These are phyloP conservation scores for Tillandsia fasciculata DNA, from an alignment of 176 grass and related monocot species.

Conservation along the genomic window DNA sequence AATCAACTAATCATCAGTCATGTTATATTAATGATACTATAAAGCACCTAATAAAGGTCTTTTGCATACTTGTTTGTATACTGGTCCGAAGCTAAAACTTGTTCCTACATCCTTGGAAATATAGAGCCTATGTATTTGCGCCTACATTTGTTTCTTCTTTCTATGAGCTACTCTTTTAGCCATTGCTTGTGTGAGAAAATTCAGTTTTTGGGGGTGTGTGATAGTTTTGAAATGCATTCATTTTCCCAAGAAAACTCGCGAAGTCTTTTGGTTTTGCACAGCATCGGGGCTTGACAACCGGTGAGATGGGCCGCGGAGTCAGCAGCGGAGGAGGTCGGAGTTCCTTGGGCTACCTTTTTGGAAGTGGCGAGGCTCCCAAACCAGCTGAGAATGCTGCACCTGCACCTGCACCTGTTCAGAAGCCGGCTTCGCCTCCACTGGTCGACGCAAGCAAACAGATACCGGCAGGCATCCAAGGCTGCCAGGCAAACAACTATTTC, in stretches of 20 bases:
- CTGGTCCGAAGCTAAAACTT: no score
- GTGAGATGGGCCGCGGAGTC: constrained; percentile 65
- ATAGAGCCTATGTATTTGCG: neutral
- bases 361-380: constrained; percentile 31
- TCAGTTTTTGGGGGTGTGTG: neutral
- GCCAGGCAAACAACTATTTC: constrained; percentile 51
- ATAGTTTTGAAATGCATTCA: neutral
- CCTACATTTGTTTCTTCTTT: neutral
- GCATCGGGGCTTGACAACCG: neutral
- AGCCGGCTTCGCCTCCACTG: constrained; percentile 8
- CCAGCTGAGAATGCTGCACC: constrained; percentile 18
- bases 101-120: no score
- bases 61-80: no score
- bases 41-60: no score
- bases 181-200: neutral
- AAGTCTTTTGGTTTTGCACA: neutral
- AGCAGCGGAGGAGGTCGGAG: constrained; percentile 67
- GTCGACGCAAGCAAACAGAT: constrained; percentile 39
- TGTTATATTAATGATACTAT: no score
- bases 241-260: no score
- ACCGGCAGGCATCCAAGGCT: constrained; percentile 54
- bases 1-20: no score
- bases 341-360: constrained; percentile 68
- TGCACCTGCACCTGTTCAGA: constrained; percentile 17
- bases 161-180: neutral